Evolutionary conservation across 148 eudicot species (phyloP).

Genomic region (Rhododendron ovatum): DNA sequence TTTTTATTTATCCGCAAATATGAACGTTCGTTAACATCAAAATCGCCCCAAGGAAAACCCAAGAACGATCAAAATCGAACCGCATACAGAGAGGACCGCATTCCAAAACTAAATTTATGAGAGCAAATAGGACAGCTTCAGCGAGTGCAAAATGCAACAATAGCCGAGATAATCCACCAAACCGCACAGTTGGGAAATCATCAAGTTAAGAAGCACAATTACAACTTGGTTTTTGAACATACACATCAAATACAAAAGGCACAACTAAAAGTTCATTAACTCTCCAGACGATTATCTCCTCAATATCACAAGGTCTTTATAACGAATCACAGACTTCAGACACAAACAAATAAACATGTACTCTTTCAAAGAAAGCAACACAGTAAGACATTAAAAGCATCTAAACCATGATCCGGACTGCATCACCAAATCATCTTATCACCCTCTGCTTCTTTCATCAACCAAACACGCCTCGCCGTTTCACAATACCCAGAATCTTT

Average conservation of each 20-base stretch:
- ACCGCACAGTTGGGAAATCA: neutral
- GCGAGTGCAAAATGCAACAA: neutral
- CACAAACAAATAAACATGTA: conserved; percentile 11
- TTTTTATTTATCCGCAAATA: too few relatives aligned
- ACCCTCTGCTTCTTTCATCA: neutral
- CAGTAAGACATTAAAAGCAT: conserved; percentile 3
- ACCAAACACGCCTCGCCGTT: neutral
- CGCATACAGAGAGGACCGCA: too few relatives aligned
- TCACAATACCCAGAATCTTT: neutral
- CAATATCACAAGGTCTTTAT: neutral
- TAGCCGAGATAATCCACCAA: neutral
- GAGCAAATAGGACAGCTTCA: neutral
- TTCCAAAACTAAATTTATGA: too few relatives aligned
- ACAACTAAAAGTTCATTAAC: conserved; percentile 8
- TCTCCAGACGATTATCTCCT: conserved; percentile 13
- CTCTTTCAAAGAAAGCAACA: conserved; percentile 15
- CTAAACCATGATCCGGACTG: conserved; percentile 9
- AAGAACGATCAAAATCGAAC: too few relatives aligned
- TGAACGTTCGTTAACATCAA: too few relatives aligned
- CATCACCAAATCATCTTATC: neutral
- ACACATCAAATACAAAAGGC: conserved; percentile 23
- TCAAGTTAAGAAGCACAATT: neutral
- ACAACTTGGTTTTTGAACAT: conserved; percentile 9
- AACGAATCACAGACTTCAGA: conserved; percentile 12
- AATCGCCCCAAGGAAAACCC: too few relatives aligned